Base-by-base conservation (phyloP, 306 rosid species). In the Vachellia pachyceras region DNA sequence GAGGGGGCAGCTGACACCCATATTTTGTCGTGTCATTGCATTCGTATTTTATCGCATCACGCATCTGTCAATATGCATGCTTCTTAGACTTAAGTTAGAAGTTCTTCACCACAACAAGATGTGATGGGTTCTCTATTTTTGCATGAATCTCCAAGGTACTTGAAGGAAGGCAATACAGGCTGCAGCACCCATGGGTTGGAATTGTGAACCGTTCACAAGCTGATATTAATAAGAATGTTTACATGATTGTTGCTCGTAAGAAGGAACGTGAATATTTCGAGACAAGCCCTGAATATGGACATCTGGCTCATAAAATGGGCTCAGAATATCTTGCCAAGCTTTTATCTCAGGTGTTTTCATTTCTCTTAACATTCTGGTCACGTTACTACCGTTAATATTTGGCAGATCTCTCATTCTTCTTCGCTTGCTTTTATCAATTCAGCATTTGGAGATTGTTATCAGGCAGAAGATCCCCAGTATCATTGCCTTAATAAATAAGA, bases 131-230 rank as follows among this genome's bases (percentile, higher is more conserved):
- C 23, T 86, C 37, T 81, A 29, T 29, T 0, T n/a, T n/a, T 83
- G 12, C 73, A 67, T 85, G 83, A 82, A 82, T 82, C 85, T 84
- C 89, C 18, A 84, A 94, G 99, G 97, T 95, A 79, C 88, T 95
- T 25, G 99, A 95, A 87, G 99, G 99, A 82, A 88, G 97, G 85
- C 80, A 92, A 77, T 95, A 95, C 87, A 87, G 97, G 75, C 91
- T 95, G 89, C 97, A 93, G 80, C 97, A 95, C 84, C 99, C 99
- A 72, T 95, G 99, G 99, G 97, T 95, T 81, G 99, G 99, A 84
- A 88, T 95, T 82, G 99, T 95, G 78, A 95, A 95, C 83, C 99
- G 99, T 88, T 95, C 99, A 46, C 99, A 95, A 86, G 97, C 98
- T 82, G 98, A 95, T 80, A 95, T 95, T 79, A 95, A 95, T 85